A percentile compares a stretch with the other conserved stretches of the same genome.
Conservation (phyloP, 495 filamentous ascomycete genomes). For the Aspergillus incahuasiensis region DNA sequence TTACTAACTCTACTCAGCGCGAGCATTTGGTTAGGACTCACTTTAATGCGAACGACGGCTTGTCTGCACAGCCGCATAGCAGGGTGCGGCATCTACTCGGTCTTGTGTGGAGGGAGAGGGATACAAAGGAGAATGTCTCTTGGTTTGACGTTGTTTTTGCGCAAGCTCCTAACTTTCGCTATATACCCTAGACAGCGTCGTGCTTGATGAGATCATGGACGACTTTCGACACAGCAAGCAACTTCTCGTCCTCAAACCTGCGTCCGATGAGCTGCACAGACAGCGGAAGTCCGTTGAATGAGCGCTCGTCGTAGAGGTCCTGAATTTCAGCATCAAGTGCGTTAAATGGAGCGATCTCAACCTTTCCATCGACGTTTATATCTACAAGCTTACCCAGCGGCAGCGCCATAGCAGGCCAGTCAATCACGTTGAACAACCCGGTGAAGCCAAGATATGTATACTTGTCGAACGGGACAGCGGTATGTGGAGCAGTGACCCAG, state of each 20-base stretch:
- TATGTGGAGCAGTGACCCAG: conserved; percentile 16
- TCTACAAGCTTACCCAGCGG: conserved; percentile 13
- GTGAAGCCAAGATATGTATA: conserved; percentile 17
- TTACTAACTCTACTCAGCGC: background rate
- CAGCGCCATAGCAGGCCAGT: conserved; percentile 18
- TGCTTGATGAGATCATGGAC: background rate
- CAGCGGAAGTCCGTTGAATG: conserved; percentile 29
- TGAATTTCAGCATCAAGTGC: background rate
- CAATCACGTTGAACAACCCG: conserved; percentile 19
- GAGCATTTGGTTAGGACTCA: background rate
- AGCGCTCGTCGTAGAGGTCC: background rate
- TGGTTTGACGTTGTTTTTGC: background rate
- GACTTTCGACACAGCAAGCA: conserved; percentile 18
- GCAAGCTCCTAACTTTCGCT: background rate
- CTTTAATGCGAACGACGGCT: background rate
- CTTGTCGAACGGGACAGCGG: conserved; percentile 15
- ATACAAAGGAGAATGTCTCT: background rate
- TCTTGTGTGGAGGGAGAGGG: background rate
- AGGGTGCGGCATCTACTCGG: background rate
- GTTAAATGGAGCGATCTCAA: background rate
- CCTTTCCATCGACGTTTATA: background rate
- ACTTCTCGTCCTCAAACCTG: conserved; percentile 46
- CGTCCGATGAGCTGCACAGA: conserved; percentile 42
- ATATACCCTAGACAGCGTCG: background rate
- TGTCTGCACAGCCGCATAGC: background rate